Evolutionary conservation across 495 filamentous ascomycete species (phyloP), one percentile per base, ranked within the genome.

Genomic region (Xanthoparmelia taractica): DNA sequence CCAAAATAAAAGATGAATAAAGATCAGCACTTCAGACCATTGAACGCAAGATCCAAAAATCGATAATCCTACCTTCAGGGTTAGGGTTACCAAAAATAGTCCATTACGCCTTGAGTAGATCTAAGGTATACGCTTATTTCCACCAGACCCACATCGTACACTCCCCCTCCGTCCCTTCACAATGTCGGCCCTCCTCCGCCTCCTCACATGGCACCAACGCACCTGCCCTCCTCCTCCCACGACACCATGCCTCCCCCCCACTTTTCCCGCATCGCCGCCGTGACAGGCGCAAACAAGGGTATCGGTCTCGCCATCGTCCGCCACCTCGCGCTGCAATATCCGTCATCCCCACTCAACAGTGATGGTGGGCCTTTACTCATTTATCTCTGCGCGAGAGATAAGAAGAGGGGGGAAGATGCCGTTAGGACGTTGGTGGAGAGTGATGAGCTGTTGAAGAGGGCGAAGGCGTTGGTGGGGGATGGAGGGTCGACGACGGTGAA

Each of bases 351-450:
- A 17, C 67, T 78, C 63, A 75, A 77, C 59, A 72, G 71, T 55
- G 76, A 77, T 57, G 72, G 71, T 55, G 76, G 74, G 13, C 73
- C 75, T 6, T 64, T 81, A 54, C 70, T 80, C 47, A 81, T 82
- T 66, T 82, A 82, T 68, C 73, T 82, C 7, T 79, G 79, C 11
- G 79, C 79, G 15, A 77, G 79, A 55, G 77, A 79, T 48, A 60
- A 67, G 45, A 59, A 59, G 15, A 67, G 74, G 36, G 79, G 79
- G 15, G 71, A 77, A 66, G 73, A 68, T 57, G 79, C 79, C 0
- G 58, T 80, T 41, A 69, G 73, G 41, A 59, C 64, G 12, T 64
- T 82, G 1, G 60, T 82, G 1, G 60, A 72, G 15, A 60, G 64
- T 54, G 79, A 82, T 63, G 63, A 64, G 11, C 70, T 73, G 54